Conservation (phyloP, 148 eudicot species). For the Rhododendron simsii region DNA sequence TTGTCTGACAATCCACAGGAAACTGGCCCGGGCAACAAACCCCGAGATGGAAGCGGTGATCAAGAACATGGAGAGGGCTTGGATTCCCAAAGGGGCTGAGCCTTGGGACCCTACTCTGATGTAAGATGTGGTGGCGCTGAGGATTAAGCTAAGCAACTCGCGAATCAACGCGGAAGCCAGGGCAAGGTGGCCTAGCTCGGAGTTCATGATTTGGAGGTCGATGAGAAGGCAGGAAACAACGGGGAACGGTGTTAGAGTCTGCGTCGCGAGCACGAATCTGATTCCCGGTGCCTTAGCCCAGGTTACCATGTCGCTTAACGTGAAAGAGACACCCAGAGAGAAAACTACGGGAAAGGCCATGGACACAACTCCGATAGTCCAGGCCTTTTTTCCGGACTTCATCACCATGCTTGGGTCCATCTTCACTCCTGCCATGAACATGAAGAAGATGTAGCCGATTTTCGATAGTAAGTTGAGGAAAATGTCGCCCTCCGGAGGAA, state of each 20-base stretch:
- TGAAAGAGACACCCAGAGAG: not conserved
- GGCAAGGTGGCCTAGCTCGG: conserved; percentile 37
- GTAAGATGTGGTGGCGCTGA: not conserved
- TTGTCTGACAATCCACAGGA: conserved; percentile 22
- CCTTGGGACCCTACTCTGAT: not conserved
- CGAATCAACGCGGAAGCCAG: conserved; percentile 26
- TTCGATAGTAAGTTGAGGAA: conserved; percentile 19
- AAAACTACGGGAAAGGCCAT: not conserved
- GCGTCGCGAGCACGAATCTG: not conserved
- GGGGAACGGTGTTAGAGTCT: conserved; percentile 20
- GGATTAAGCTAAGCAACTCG: conserved; percentile 3
- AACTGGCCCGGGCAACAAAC: not conserved
- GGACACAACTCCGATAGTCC: conserved; percentile 26
- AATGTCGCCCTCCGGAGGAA: conserved; percentile 24
- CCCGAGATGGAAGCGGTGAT: not conserved
- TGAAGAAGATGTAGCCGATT: conserved; percentile 34
- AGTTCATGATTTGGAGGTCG: conserved; percentile 35
- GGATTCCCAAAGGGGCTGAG: not conserved
- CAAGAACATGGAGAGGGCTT: not conserved
- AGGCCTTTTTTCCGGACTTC: conserved; percentile 22
- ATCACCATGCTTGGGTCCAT: conserved; percentile 24
- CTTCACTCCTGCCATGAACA: conserved; percentile 34
- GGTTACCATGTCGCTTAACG: not conserved
- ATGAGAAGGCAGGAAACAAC: conserved; percentile 25
- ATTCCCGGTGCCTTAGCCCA: conserved; percentile 6